Evolutionary conservation across 148 eudicot species (phyloP).

Genomic region (Vaccinium darrowii): DNA sequence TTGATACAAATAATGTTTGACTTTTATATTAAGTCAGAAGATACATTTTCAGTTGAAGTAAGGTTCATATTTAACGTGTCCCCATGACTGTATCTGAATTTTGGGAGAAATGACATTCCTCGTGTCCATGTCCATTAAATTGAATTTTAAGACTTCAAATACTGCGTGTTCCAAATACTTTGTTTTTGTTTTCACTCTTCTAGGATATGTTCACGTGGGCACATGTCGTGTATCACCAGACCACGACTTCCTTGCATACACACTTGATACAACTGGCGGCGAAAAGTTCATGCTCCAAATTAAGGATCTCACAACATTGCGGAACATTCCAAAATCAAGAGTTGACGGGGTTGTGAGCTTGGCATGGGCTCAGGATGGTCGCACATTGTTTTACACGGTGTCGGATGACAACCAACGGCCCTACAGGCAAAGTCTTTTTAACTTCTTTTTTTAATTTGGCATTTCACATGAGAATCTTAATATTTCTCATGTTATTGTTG

Average conservation of each 20-base stretch:
- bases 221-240: conserved; percentile 94
- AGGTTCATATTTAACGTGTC: neutral
- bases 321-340: conserved; percentile 39
- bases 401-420: conserved; percentile 88
- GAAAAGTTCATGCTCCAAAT: conserved; percentile 80
- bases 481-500: conserved; percentile 25
- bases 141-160: neutral
- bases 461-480: conserved; percentile 16
- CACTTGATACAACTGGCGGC: conserved; percentile 71
- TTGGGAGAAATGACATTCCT: neutral
- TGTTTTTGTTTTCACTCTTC: conserved; percentile 9
- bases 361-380: conserved; percentile 84
- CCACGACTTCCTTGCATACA: conserved; percentile 85
- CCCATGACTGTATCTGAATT: neutral
- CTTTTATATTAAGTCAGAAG: neutral
- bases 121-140: neutral
- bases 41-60: neutral
- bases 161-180: neutral
- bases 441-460: conserved; percentile 11
- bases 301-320: conserved; percentile 62
- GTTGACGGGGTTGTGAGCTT: conserved; percentile 80
- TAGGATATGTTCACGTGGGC: conserved; percentile 96
- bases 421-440: conserved; percentile 48
- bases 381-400: conserved; percentile 68
- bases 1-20: neutral